Conservation (phyloP, 495 filamentous ascomycete genomes). For the Annulohypoxylon nitens region DNA sequence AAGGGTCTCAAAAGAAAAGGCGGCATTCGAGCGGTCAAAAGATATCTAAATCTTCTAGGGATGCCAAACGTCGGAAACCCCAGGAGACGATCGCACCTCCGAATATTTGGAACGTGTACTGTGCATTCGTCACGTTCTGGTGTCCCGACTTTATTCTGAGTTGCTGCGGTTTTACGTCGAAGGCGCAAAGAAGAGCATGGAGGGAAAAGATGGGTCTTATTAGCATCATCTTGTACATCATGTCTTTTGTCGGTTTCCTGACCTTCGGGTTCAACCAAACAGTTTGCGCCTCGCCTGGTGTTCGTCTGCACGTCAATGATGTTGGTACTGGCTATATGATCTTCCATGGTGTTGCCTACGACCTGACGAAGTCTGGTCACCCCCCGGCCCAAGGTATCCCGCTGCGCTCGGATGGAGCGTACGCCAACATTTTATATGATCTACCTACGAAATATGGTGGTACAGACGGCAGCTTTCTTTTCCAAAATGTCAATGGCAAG, state of each 20-base stretch:
- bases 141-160: constrained; percentile 84
- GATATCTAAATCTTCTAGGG: constrained; percentile 65
- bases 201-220: constrained; percentile 98
- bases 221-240: constrained; percentile 90
- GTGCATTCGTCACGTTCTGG: constrained; percentile 93
- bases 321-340: constrained; percentile 90
- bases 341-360: constrained; percentile 91
- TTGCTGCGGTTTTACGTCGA: constrained; percentile 89
- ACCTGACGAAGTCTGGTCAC: constrained; percentile 79
- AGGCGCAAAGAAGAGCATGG: constrained; percentile 93
- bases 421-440: constrained; percentile 87
- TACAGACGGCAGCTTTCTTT: constrained; percentile 93
- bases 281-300: constrained; percentile 78
- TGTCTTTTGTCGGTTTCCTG: constrained; percentile 90
- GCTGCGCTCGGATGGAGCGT: constrained; percentile 53
- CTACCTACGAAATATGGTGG: constrained; percentile 83
- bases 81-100: constrained; percentile 80
- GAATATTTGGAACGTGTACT: constrained; percentile 96
- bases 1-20: constrained; percentile 45
- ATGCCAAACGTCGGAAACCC: constrained; percentile 72
- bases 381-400: constrained; percentile 84
- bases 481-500: constrained; percentile 98
- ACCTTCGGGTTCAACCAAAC: constrained; percentile 95
- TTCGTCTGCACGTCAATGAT: constrained; percentile 83
- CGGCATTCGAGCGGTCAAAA: constrained; percentile 52